Percentiles rank a stretch among this genome's conserved stretches.
Evolutionary conservation across 352 stramenopile genomes (phyloP).

Genomic region (Phytopythium montanum): DNA sequence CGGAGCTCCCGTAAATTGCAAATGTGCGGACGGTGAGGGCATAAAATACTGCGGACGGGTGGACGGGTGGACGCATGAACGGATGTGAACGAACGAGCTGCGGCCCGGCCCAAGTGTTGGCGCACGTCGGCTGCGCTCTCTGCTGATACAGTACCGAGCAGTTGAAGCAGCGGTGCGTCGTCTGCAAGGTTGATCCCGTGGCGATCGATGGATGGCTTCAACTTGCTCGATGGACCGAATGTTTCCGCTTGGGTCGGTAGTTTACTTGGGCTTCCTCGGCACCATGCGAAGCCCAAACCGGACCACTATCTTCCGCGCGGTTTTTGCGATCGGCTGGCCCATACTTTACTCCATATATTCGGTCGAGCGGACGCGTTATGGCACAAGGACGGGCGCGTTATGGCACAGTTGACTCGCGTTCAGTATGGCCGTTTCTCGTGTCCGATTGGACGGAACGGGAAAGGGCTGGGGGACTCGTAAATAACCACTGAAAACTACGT

Average conservation of each 20-base stretch:
- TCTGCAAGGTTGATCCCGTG: too few species aligned
- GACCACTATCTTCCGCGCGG: not conserved
- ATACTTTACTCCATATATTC: slow-evolving; percentile 1
- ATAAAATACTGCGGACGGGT: not conserved
- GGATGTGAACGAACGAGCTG: too few species aligned
- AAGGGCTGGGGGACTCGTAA: not conserved
- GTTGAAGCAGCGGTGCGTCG: too few species aligned
- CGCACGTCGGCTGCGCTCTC: too few species aligned
- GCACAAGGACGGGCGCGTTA: not conserved
- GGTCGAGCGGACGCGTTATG: not conserved
- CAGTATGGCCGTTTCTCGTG: not conserved
- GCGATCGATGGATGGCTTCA: too few species aligned
- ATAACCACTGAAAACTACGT: not conserved
- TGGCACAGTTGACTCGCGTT: not conserved
- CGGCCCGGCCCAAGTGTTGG: too few species aligned
- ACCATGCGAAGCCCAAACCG: not conserved
- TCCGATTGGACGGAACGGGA: slow-evolving; percentile 1
- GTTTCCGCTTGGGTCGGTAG: not conserved
- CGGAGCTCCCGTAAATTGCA: not conserved
- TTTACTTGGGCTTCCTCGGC: not conserved
- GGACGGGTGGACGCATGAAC: too few species aligned
- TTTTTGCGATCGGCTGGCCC: not conserved
- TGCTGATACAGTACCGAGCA: too few species aligned
- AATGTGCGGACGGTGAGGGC: not conserved
- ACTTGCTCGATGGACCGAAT: too few species aligned